Base-by-base conservation (phyloP, 2,329 filamentous ascomycete species). In the Verticillium dahliae region DNA sequence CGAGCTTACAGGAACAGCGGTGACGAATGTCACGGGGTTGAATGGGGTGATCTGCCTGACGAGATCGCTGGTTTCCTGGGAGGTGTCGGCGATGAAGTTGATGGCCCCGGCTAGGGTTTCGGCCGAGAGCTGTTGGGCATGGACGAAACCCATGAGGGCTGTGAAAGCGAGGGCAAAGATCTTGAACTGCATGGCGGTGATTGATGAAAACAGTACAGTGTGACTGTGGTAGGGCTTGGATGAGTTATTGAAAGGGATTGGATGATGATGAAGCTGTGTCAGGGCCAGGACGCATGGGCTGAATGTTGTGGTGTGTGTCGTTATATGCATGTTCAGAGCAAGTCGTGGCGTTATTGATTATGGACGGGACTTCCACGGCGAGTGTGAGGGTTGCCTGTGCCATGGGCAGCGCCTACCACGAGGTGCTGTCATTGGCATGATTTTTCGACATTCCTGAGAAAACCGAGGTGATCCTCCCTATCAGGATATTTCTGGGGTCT, bases 131-230 rank as follows among this genome's bases (percentile, higher is more conserved):
- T 57, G 35, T 64, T 63, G 45, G 57, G 64, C 31, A 60, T 60
- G 3, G 63, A 60, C 18, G 61, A n/a, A 10, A 35, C n/a, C 63
- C 50, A 60, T 62, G 31, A 68, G 61, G 45, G 65, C 60, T 61
- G 65, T n/a, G 57, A 66, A 60, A 56, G 59, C 52, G 39, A 66
- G n/a, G 58, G 64, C 57, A 31, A 68, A 45, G 34, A 66, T 6
- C 59, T 68, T 67, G 63, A 67, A 61, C 39, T 64, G 62, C 66
- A 67, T 68, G 56, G 35, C 31, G 18, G 56, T n/a, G 15, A n/a
- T 57, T 57, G 15, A 13, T 13, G 38, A 7, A 6, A 14, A 14
- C 18, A 14, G 15, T 18, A 45, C 2, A n/a, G 10, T 10, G 14
- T 38, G 37, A 3, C 27, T 31, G 27, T 31, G 27, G 4, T 31